Percentiles rank a stretch among this genome's conserved stretches.
phyloP scores from a whole-genome alignment of 345 rosid species.

The Rhodamnia rubescens region DNA sequence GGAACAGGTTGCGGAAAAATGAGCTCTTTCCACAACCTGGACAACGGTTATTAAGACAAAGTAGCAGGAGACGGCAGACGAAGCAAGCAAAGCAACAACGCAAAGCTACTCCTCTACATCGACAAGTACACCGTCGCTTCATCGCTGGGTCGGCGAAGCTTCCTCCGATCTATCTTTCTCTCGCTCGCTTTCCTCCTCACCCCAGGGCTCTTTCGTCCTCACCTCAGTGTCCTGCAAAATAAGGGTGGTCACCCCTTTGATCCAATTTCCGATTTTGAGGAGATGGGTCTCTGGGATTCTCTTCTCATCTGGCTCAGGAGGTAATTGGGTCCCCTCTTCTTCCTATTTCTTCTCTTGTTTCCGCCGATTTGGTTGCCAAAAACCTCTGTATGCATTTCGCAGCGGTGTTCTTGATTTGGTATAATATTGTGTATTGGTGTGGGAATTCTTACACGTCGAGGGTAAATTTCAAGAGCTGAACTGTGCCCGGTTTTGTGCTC shows the following conservation, averaged over 20 bases:
- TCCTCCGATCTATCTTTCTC: not conserved
- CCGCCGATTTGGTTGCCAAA: not conserved
- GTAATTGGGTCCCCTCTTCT: not conserved
- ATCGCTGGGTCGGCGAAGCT: not conserved
- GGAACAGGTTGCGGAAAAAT: not conserved
- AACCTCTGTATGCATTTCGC: not conserved
- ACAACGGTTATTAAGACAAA: not conserved
- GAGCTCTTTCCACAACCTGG: not conserved
- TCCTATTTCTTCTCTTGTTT: not conserved
- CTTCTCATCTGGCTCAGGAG: constrained; percentile 16
- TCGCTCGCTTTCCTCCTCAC: not conserved
- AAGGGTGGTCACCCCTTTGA: not conserved
- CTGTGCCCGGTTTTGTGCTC: not conserved
- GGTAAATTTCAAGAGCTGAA: not conserved
- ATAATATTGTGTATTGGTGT: not conserved
- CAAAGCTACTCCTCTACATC: not conserved
- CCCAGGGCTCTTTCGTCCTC: not conserved
- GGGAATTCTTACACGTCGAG: not conserved
- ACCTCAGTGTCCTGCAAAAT: not conserved
- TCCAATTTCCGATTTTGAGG: not conserved
- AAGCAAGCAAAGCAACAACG: not conserved
- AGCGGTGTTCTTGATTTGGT: not conserved
- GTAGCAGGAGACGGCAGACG: not conserved
- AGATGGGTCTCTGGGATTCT: constrained; percentile 17
- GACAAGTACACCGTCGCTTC: not conserved